These are phyloP conservation scores for Phyllosticta citribraziliensis DNA, from an alignment of 2,329 filamentous ascomycete genomes.

Conservation along the genomic window DNA sequence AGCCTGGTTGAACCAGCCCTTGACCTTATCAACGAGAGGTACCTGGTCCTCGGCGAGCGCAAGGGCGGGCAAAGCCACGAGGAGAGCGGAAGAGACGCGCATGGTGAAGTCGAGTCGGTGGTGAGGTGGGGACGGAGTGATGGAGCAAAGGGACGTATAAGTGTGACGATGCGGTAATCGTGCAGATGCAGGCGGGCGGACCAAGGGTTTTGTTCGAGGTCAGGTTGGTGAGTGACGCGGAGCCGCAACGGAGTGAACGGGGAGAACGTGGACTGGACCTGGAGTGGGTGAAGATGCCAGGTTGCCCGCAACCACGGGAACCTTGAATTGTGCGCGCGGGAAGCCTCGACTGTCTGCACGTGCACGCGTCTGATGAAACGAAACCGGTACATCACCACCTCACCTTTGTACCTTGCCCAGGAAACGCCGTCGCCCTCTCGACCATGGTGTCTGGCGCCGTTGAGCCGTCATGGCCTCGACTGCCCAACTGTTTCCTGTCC, in stretches of 20 bases:
- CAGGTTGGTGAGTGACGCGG: not conserved
- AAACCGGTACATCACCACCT: not conserved
- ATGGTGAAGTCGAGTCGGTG: slow-evolving; percentile 4
- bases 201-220: not conserved
- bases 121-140: not conserved
- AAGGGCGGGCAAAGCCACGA: slow-evolving; percentile 43
- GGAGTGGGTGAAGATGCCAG: not conserved
- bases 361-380: not conserved
- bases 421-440: not conserved
- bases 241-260: not conserved
- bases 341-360: not conserved
- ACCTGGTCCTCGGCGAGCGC: slow-evolving; percentile 45
- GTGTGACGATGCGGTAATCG: slow-evolving; percentile 11
- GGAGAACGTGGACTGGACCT: not conserved
- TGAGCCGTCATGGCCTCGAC: not conserved
- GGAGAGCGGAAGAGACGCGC: slow-evolving; percentile 2
- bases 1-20: slow-evolving; percentile 45
- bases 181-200: slow-evolving; percentile 1
- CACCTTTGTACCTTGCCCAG: not conserved
- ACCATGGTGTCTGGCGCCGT: not conserved
- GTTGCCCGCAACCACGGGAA: not conserved
- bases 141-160: not conserved
- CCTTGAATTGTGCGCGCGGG: not conserved
- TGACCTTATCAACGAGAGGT: slow-evolving; percentile 52
- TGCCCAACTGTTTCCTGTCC: not conserved